Evolutionary conservation across 768 basidiomycete genomes (phyloP).

Genomic region (Xerocomus brunneocitrinus): DNA sequence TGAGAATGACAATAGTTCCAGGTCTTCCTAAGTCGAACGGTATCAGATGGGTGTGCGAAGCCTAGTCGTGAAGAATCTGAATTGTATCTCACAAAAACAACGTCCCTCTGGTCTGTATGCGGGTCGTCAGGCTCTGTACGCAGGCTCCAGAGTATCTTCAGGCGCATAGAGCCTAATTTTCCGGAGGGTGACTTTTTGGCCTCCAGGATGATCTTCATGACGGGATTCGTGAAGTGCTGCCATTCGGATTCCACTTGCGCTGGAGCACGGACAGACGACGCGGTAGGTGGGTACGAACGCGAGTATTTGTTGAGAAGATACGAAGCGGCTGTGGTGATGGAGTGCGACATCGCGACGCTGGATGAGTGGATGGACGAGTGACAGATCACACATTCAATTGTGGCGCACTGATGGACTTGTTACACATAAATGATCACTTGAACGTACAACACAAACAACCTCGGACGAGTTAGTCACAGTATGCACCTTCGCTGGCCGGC

Average conservation of each 20-base stretch:
- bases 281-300: slow-evolving; percentile 44
- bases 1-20: slow-evolving; percentile 70
- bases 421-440: slow-evolving; percentile 2
- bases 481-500: slow-evolving; percentile 81
- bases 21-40: slow-evolving; percentile 54
- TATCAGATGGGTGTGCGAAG: not conserved
- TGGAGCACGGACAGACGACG: slow-evolving; percentile 9
- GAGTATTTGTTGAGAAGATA: slow-evolving; percentile 65
- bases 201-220: slow-evolving; percentile 60
- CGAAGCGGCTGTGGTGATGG: slow-evolving; percentile 53
- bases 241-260: slow-evolving; percentile 47
- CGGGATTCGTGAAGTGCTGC: slow-evolving; percentile 75
- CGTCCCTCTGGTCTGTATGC: slow-evolving; percentile 46
- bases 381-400: not conserved
- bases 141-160: slow-evolving; percentile 64
- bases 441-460: not conserved
- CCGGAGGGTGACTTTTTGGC: slow-evolving; percentile 45
- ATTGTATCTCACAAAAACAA: slow-evolving; percentile 56
- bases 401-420: not conserved
- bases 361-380: not conserved
- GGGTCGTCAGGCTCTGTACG: slow-evolving; percentile 34
- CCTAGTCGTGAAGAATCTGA: not conserved
- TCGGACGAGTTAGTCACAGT: slow-evolving; percentile 55
- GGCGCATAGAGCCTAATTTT: slow-evolving; percentile 57
- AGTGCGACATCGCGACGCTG: slow-evolving; percentile 23